Percentiles rank a stretch among this genome's conserved stretches.
Conservation (phyloP, 306 rosid genomes). For the Gleditsia sinensis region DNA sequence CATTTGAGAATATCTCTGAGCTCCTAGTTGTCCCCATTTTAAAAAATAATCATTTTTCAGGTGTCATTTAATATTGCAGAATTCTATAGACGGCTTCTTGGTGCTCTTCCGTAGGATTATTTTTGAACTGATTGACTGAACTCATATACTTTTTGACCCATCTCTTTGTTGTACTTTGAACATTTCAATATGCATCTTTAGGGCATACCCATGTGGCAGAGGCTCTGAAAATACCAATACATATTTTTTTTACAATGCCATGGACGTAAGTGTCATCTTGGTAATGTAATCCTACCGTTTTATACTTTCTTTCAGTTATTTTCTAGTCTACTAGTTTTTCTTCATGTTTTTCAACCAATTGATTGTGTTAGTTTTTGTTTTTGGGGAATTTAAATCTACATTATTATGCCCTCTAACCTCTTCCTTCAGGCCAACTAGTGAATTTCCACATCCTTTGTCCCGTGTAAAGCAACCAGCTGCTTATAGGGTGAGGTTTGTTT, state of each 20-base stretch:
- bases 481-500: slow-evolving; percentile 72
- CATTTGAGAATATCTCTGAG: no score
- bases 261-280: slow-evolving; percentile 96
- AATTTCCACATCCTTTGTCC: slow-evolving; percentile 97
- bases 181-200: slow-evolving; percentile 42
- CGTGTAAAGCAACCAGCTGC: slow-evolving; percentile 98
- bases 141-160: slow-evolving; percentile 14
- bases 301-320: slow-evolving; percentile 25
- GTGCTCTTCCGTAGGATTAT: no score
- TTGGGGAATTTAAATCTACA: slow-evolving; percentile 30
- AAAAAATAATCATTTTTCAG: no score
- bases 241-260: slow-evolving; percentile 97
- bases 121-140: no score
- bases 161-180: slow-evolving; percentile 37
- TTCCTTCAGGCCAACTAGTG: slow-evolving; percentile 83
- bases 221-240: slow-evolving; percentile 89
- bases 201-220: slow-evolving; percentile 98
- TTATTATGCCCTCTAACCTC: slow-evolving; percentile 29
- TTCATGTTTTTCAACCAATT: not conserved
- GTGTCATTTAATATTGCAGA: no score
- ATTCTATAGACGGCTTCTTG: no score
- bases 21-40: no score
- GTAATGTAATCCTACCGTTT: slow-evolving; percentile 41
- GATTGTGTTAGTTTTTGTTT: slow-evolving; percentile 10
- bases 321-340: slow-evolving; percentile 13